Base-by-base conservation (phyloP, 768 basidiomycete species). In the Lentinus tigrinus region DNA sequence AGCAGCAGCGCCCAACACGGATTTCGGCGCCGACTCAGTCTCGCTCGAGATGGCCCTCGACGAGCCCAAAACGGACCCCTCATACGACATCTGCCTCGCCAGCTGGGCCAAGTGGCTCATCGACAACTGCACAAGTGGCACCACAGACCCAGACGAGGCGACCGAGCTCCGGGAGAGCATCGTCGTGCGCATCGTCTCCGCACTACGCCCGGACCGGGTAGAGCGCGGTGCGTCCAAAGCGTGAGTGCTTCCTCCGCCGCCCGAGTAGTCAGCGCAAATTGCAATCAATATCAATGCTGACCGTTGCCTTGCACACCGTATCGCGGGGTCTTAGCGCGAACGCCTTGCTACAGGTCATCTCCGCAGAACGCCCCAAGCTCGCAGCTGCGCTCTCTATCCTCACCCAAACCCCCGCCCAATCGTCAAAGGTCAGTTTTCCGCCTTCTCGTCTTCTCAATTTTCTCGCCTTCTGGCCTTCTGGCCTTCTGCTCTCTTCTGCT, bases 31-130 rank as follows among this genome's bases (percentile, higher is more conserved):
- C n/a, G 67, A 66, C 26, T 43, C 43, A 9, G 44, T 63, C 27
- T 7, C 40, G 9, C 54, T 62, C 50, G 36, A 31, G 14, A 17
- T 13, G 28, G 16, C 63, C 48, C 61, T 62, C 9, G 64, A 70
- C 11, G 63, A 42, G 10, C 57, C 44, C 21, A 66, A 66, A 37
- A 59, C 40, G 28, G 81, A 81, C 65, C 52, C 69, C 7, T 77
- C 83, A 1, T 85, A 85, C 65, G 76, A 79, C 43, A 71, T 77
- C 54, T 88, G 85, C 63, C 73, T 91, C 10, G 85, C 87, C 11
- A 81, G 83, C 52, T 93, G 91, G 91, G 81, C 73, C 4, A 73
- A 77, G 21, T 93, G 91, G 90, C 74, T 77, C 28, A 68, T 81
- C 24, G 75, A 79, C 37, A 73, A 54, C 28, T 64, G 58, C 50